phyloP scores from a whole-genome alignment of 352 stramenopile species.

The Phytophthora pluvialis region DNA sequence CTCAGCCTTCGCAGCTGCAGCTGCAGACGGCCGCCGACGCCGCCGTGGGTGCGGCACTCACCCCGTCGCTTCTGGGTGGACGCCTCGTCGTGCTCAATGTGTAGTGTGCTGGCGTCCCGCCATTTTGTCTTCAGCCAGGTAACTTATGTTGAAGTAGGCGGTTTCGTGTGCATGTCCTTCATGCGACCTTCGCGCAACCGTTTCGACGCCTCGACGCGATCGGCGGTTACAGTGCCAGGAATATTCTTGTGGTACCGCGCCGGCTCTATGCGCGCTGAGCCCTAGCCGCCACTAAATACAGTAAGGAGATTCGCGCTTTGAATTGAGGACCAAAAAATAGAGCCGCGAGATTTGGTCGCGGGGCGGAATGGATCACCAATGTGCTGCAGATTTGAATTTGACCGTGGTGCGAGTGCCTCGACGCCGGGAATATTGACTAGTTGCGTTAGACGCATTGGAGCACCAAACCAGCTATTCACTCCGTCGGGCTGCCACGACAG shows the following conservation, averaged over 20 bases:
- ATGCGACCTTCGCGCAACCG: slow-evolving; percentile 13
- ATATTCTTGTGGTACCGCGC: slow-evolving; percentile 16
- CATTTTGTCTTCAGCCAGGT: slow-evolving; percentile 2
- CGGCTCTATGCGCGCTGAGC: slow-evolving; percentile 5
- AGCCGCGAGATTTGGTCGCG: neutral
- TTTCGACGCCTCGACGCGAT: slow-evolving; percentile 7
- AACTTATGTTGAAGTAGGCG: slow-evolving; percentile 7
- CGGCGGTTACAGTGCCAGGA: neutral
- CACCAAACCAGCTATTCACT: no score
- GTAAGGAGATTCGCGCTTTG: slow-evolving; percentile 5
- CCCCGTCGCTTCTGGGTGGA: slow-evolving; percentile 36
- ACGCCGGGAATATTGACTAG: neutral
- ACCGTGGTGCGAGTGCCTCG: no score
- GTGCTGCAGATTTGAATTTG: no score
- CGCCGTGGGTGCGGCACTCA: slow-evolving; percentile 60
- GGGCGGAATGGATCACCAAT: neutral
- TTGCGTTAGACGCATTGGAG: no score
- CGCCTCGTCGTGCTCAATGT: slow-evolving; percentile 18
- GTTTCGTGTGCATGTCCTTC: neutral
- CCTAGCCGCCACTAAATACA: neutral
- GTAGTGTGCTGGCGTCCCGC: slow-evolving; percentile 6
- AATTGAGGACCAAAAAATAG: slow-evolving; percentile 14
- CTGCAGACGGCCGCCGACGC: slow-evolving; percentile 63
- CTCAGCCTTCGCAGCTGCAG: slow-evolving; percentile 37
- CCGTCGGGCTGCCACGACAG: no score